Percentiles rank a stretch among this genome's conserved stretches.
Evolutionary conservation across 352 stramenopile genomes (phyloP).

Genomic region (Phytopythium boreale): DNA sequence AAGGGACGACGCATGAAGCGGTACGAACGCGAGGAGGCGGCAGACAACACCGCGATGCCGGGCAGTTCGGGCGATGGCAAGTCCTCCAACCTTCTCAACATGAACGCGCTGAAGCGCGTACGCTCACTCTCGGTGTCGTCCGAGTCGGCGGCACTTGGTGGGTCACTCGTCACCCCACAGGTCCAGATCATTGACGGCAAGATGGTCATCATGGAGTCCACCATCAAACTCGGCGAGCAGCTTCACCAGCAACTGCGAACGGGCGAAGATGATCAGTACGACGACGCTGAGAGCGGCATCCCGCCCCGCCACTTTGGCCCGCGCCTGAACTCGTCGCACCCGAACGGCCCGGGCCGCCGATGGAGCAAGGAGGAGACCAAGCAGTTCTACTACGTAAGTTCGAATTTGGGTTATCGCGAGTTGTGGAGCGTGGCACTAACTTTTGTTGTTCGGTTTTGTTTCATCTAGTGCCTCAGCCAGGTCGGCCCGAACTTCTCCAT

Average conservation of each 20-base stretch:
- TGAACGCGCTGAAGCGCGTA: conserved; percentile 43
- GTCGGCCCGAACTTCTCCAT: conserved; percentile 85
- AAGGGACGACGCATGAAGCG: conserved; percentile 53
- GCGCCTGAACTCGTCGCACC: conserved; percentile 37
- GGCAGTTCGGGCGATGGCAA: conserved; percentile 6
- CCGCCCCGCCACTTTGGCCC: conserved; percentile 30
- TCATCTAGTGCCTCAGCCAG: conserved; percentile 69
- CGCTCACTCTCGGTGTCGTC: conserved; percentile 64
- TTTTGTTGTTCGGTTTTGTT: background rate
- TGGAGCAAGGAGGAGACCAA: conserved; percentile 85
- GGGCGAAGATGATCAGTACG: conserved; percentile 22
- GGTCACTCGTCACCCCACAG: conserved; percentile 68
- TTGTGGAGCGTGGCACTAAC: conserved; percentile 2
- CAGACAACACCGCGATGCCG: conserved; percentile 9
- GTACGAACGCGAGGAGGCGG: conserved; percentile 57
- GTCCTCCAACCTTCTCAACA: conserved; percentile 30
- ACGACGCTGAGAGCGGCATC: conserved; percentile 23
- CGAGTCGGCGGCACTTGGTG: conserved; percentile 53
- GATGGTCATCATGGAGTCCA: conserved; percentile 77
- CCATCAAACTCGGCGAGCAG: conserved; percentile 59
- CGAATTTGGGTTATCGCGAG: background rate
- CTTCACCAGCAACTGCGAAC: conserved; percentile 25
- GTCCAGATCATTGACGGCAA: conserved; percentile 85
- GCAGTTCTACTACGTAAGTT: conserved; percentile 83
- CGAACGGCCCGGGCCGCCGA: conserved; percentile 45